Evolutionary conservation across 441 rosid genomes (phyloP), one percentile per base, ranked within the genome.

Genomic region (Jatropha multifida): DNA sequence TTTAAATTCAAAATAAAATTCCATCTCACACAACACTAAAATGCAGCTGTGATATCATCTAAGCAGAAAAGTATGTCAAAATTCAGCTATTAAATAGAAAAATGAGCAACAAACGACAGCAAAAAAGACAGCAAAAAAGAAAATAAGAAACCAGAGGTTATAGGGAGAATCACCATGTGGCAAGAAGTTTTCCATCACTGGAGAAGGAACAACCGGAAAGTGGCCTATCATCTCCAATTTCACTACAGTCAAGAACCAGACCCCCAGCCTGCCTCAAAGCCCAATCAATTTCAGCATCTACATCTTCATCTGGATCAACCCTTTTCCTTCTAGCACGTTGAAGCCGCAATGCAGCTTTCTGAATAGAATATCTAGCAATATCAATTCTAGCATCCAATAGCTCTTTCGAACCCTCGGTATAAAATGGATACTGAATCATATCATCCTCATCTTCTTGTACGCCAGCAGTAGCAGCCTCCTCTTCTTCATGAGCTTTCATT

Each of bases 161-260:
- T 40, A 69, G 66, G 79, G 70, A 77, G 73, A 75, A 17, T 52
- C 77, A 93, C 94, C 98, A 87, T 67, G 98, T 91, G 61, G 93
- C 94, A 68, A 93, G 92, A 62, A 89, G 77, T 51, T 84, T 82
- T 70, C 95, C 94, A 85, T 91, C 89, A 13, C 77, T 80, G 10
- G 98, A 92, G 84, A 90, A 92, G 77, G 99, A 90, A 80, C 97
- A 95, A 62, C 97, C 92, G 42, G 96, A 89, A 27, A 93, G 94
- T 32, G 98, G 97, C 54, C 97, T 83, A 74, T 92, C 96, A 81
- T 93, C 97, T 4, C 97, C 97, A 80, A 92, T 86, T 79, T 87
- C 94, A 81, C 97, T 90, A 83, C 93, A 88, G 81, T 93, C 92
- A 76, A 95, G 97, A 63, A 69, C 85, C 84, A 90, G 82, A 77